Percentiles rank a stretch among this genome's conserved stretches.
Conservation (phyloP, 768 basidiomycete genomes). For the Polyporus arcularius region DNA sequence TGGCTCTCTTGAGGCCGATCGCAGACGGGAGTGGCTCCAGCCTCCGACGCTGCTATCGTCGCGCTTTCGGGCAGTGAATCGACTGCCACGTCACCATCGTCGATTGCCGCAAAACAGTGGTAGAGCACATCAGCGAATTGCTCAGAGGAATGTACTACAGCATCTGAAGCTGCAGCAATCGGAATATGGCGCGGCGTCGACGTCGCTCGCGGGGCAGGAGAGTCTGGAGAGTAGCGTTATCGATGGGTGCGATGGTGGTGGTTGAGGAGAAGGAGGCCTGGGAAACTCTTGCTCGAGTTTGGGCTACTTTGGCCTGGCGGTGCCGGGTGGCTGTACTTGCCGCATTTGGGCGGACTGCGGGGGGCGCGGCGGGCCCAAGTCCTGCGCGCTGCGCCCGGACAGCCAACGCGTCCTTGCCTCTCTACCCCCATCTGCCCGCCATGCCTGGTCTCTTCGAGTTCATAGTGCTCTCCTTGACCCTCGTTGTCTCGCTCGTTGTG, state of each 20-base stretch:
- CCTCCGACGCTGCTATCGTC: too few relatives aligned
- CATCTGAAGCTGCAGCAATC: too few relatives aligned
- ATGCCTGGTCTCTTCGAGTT: conserved; percentile 23
- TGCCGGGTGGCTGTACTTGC: conserved; percentile 18
- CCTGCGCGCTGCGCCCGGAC: not conserved
- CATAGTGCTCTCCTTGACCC: conserved; percentile 41
- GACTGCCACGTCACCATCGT: too few relatives aligned
- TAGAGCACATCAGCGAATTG: too few relatives aligned
- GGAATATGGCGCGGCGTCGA: not conserved
- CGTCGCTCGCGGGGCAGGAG: not conserved
- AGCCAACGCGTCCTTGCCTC: conserved; percentile 4
- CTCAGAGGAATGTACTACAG: too few relatives aligned
- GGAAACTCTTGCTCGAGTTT: conserved; percentile 21
- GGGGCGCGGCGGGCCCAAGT: conserved; percentile 7
- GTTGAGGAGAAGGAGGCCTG: conserved; percentile 27
- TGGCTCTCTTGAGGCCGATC: too few relatives aligned
- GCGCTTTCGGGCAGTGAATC: too few relatives aligned
- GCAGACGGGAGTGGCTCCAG: too few relatives aligned
- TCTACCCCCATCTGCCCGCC: conserved; percentile 20
- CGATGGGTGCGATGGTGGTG: conserved; percentile 29
- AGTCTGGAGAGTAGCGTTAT: conserved; percentile 2
- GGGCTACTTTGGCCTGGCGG: conserved; percentile 20
- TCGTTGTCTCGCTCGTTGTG: conserved; percentile 57
- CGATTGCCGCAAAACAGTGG: too few relatives aligned
- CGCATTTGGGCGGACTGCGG: conserved; percentile 6